Conservation (phyloP, 1,284 basidiomycete genomes). For the Cystobasidium slooffiae region DNA sequence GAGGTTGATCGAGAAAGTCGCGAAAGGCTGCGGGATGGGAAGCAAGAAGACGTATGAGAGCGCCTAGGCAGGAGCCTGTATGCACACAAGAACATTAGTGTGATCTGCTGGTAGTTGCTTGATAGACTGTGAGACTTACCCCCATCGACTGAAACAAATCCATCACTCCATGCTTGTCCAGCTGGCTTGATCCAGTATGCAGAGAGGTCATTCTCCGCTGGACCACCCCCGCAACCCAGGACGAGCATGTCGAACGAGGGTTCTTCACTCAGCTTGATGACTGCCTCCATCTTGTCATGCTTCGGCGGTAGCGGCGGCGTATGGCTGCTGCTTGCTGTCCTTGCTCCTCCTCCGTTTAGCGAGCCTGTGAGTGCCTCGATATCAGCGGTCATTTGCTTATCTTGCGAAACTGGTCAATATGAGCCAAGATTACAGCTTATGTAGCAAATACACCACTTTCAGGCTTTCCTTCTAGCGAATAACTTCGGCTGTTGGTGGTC, state of each 20-base stretch:
- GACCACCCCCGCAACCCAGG: constrained; percentile 59
- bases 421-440: no score
- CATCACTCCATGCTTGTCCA: constrained; percentile 53
- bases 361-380: no score
- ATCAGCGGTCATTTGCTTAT: no score
- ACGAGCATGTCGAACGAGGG: constrained; percentile 44
- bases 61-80: constrained; percentile 52
- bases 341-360: not conserved
- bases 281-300: no score
- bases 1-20: constrained; percentile 41
- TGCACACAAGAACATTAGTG: not conserved
- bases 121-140: constrained; percentile 47
- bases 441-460: no score
- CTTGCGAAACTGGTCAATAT: no score
- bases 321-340: not conserved
- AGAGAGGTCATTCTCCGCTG: constrained; percentile 57
- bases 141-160: constrained; percentile 56
- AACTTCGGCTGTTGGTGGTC: no score
- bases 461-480: no score
- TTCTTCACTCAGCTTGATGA: constrained; percentile 16
- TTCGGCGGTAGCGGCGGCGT: not conserved
- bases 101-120: not conserved
- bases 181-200: constrained; percentile 58
- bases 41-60: constrained; percentile 50
- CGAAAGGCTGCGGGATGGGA: constrained; percentile 45